Evolutionary conservation across 2,329 filamentous ascomycete species (phyloP), one percentile per base, ranked within the genome.

Genomic region (Falciphora oryzae): DNA sequence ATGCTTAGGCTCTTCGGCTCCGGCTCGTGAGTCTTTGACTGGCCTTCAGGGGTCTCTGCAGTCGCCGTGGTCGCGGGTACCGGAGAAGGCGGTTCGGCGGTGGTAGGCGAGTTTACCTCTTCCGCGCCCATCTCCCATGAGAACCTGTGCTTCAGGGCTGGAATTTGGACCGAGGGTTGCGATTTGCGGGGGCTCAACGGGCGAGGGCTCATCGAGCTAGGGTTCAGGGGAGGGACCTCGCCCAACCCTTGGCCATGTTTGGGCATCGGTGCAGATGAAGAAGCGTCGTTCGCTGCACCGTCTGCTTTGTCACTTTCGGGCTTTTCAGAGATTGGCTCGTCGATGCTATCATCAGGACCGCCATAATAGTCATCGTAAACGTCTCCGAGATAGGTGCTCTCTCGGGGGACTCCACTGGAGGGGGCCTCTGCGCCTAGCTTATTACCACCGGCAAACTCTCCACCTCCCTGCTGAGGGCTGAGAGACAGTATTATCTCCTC

Each of bases 401-500:
- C 85, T 57, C 85, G 69, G 2, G 68, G 66, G 3, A 67, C 58
- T 3, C 64, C 64, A 22, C 67, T 31, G 16, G 44, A 44, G 5
- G 7, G 27, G 29, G 61, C 44, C 44, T 53, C 44, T 53, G 10
- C 22, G 44, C 22, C 44, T 22, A 10, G 32, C n/a, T 61, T 62
- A 22, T 28, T 31, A 53, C 29, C n/a, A 31, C 6, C 13, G n/a
- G 57, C 11, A 50, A 25, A 59, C 7, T 63, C 62, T 18, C 53
- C 35, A 29, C 29, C 53, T 44, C 8, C 53, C 4, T 57, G 50
- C 22, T 78, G 72, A 0, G 87, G 83, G 64, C 82, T 87, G 2
- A 93, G 78, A 57, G 86, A 90, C 65, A 85, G 86, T 63, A 92
- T 86, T 64, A 93, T 93, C 70, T 93, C 91, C 66, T 91, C 88